Conservation (phyloP, 441 rosid species). For the Pelargonium australe region DNA sequence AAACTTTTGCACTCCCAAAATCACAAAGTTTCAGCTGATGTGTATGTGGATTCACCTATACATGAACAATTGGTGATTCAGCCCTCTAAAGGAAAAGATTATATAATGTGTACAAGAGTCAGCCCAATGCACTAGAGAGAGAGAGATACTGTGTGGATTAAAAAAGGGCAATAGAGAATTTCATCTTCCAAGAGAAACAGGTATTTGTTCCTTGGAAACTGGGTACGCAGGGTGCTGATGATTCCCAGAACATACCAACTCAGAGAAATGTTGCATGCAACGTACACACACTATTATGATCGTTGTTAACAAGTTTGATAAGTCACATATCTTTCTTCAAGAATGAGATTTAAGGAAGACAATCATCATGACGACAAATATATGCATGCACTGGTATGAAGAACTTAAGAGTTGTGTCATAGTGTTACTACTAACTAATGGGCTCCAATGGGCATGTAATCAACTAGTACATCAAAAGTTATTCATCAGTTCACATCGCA, state of each 20-base stretch:
- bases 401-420: not conserved
- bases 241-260: not conserved
- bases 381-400: not conserved
- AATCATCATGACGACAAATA: not conserved
- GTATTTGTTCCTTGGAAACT: too few relatives aligned
- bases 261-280: too few relatives aligned
- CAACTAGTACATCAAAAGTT: not conserved
- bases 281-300: too few relatives aligned
- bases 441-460: not conserved
- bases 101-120: not conserved
- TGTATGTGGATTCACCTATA: conserved; percentile 90
- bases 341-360: not conserved
- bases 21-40: conserved; percentile 97
- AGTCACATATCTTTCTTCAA: not conserved
- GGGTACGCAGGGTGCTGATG: not conserved
- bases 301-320: not conserved
- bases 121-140: too few relatives aligned
- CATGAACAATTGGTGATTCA: conserved; percentile 18
- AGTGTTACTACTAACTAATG: not conserved
- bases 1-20: conserved; percentile 97
- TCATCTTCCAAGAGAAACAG: too few relatives aligned
- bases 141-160: too few relatives aligned
- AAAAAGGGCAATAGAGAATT: too few relatives aligned
- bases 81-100: not conserved
- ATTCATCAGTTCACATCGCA: too few relatives aligned